Conservation (phyloP, 2,329 filamentous ascomycete species). For the Monascus ruber region DNA sequence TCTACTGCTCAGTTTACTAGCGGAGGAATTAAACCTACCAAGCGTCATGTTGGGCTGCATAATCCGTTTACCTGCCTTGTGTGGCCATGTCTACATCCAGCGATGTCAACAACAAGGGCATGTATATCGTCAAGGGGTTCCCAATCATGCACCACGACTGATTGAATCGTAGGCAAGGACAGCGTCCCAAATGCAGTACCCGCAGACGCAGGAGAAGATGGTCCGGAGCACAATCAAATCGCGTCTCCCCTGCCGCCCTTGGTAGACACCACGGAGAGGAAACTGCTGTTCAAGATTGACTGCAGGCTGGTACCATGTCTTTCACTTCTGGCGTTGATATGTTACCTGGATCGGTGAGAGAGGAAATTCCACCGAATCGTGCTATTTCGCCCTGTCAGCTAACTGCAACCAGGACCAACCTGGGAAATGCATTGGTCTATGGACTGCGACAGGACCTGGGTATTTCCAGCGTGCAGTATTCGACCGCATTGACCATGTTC, state of each 20-base stretch:
- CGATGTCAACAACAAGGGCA: background rate
- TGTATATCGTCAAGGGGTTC: background rate
- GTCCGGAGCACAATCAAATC: background rate
- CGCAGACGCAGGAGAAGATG: background rate
- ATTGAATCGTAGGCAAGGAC: background rate
- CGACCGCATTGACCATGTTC: slow-evolving; percentile 1
- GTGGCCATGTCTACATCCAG: background rate
- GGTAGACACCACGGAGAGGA: background rate
- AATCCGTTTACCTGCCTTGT: background rate
- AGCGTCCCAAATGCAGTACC: background rate
- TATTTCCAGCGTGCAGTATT: slow-evolving; percentile 10
- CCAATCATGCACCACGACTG: background rate
- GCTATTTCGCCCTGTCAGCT: no score
- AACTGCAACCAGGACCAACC: background rate
- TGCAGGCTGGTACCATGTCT: slow-evolving; percentile 1
- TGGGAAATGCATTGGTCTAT: slow-evolving; percentile 1
- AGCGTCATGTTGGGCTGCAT: no score
- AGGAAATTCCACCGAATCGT: background rate
- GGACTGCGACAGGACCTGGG: slow-evolving; percentile 1
- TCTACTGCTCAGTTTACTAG: no score
- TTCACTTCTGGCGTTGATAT: slow-evolving; percentile 1
- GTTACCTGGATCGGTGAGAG: background rate
- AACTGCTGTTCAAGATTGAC: slow-evolving; percentile 2
- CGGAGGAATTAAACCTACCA: no score
- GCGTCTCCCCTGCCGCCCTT: background rate